These are phyloP conservation scores for Eucalyptus paniculata DNA, from an alignment of 345 rosid species.

Conservation along the genomic window DNA sequence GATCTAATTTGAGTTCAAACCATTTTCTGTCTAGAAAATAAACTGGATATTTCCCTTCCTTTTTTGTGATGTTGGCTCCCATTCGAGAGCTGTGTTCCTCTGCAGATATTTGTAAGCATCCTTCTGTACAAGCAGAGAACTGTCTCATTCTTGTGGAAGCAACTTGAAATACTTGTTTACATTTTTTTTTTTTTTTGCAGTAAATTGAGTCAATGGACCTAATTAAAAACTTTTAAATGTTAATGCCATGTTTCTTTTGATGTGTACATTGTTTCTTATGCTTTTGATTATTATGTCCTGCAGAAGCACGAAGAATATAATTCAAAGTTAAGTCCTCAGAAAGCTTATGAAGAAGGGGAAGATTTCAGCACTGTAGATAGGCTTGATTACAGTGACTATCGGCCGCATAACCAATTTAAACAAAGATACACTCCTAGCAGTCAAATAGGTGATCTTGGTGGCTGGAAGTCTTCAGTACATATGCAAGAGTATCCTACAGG, in stretches of 20 bases:
- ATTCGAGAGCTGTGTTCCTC: not conserved
- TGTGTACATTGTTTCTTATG: not conserved
- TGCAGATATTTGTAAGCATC: not conserved
- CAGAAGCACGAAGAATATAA: slow-evolving; percentile 37
- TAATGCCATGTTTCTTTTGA: not conserved
- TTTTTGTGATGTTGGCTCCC: not conserved
- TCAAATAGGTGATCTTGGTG: slow-evolving; percentile 19
- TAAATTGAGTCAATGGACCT: not conserved
- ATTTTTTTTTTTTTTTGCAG: not conserved
- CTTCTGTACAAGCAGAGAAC: not conserved
- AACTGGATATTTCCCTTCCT: not conserved
- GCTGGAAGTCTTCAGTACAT: slow-evolving; percentile 19
- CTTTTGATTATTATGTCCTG: slow-evolving; percentile 1
- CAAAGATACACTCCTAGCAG: slow-evolving; percentile 18
- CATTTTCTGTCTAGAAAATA: not conserved
- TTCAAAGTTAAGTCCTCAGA: slow-evolving; percentile 24
- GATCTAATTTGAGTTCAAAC: not conserved
- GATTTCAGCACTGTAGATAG: slow-evolving; percentile 10
- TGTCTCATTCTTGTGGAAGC: not conserved
- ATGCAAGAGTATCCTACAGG: slow-evolving; percentile 24
- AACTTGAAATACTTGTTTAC: not conserved
- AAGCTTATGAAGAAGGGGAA: slow-evolving; percentile 25
- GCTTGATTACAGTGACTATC: slow-evolving; percentile 28
- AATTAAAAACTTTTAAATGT: not conserved
- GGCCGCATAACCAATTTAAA: slow-evolving; percentile 22